These are phyloP conservation scores for Symmetrospora coprosmae DNA, from an alignment of 768 basidiomycete genomes.

Conservation along the genomic window DNA sequence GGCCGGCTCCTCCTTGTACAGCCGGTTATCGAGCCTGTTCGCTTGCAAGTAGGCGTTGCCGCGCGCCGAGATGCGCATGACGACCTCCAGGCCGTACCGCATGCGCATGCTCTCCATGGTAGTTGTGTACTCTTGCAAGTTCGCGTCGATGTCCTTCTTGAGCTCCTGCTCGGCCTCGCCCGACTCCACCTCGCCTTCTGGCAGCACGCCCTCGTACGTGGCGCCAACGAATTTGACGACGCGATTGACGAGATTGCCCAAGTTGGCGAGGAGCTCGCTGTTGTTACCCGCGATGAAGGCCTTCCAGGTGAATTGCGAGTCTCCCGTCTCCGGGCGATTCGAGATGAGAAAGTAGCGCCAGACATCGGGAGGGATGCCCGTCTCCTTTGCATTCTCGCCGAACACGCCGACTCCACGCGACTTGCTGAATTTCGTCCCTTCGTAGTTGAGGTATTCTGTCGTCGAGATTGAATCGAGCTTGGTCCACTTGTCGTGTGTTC, in stretches of 20 bases:
- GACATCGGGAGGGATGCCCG: slow-evolving; percentile 80
- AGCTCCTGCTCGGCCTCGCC: slow-evolving; percentile 56
- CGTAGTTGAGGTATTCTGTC: slow-evolving; percentile 98
- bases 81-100: slow-evolving; percentile 66
- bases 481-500: slow-evolving; percentile 83
- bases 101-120: slow-evolving; percentile 86
- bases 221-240: slow-evolving; percentile 79
- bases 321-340: slow-evolving; percentile 79
- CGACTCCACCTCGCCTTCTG: slow-evolving; percentile 48
- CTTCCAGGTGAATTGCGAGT: slow-evolving; percentile 92
- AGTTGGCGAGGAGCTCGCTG: slow-evolving; percentile 82
- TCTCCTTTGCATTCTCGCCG: slow-evolving; percentile 82
- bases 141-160: slow-evolving; percentile 59
- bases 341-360: slow-evolving; percentile 95
- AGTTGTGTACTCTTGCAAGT: slow-evolving; percentile 63
- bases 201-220: slow-evolving; percentile 64
- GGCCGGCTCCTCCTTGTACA: slow-evolving; percentile 62
- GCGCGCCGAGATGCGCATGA: slow-evolving; percentile 74
- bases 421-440: slow-evolving; percentile 97
- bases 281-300: slow-evolving; percentile 89
- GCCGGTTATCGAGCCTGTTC: slow-evolving; percentile 73
- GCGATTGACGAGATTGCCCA: slow-evolving; percentile 96
- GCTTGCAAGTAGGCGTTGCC: slow-evolving; percentile 93
- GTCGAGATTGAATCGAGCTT: slow-evolving; percentile 84
- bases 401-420: slow-evolving; percentile 93